phyloP scores from a whole-genome alignment of 371 early-diverging fungal genomes.

The Mortierella sp. region DNA sequence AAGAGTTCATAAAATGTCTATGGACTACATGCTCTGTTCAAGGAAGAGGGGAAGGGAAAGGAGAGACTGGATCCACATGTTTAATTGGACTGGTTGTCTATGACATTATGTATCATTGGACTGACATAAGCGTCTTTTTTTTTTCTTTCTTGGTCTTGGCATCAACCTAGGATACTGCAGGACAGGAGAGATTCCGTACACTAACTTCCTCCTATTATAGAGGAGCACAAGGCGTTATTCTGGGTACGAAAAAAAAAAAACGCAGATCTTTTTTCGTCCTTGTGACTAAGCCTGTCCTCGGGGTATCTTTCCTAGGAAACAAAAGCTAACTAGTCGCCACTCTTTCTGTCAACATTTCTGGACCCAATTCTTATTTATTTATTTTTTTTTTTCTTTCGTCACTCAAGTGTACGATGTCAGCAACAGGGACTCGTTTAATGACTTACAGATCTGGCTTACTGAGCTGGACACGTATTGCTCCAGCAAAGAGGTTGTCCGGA shows the following conservation, averaged over 20 bases:
- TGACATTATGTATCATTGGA: background rate
- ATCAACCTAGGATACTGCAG: slow-evolving; percentile 97
- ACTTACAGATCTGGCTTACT: slow-evolving; percentile 92
- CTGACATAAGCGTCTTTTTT: background rate
- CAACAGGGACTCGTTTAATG: slow-evolving; percentile 91
- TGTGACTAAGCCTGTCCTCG: no score
- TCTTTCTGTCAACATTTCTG: no score
- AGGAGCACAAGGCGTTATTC: slow-evolving; percentile 98
- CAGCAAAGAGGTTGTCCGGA: slow-evolving; percentile 88
- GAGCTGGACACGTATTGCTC: slow-evolving; percentile 95
- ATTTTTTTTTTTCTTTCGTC: background rate
- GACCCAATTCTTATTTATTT: slow-evolving; percentile 5
- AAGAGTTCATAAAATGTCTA: slow-evolving; percentile 18
- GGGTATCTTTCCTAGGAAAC: no score
- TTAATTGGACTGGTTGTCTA: background rate
- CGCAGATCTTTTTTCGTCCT: no score
- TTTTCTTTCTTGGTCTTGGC: slow-evolving; percentile 6
- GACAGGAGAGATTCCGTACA: slow-evolving; percentile 99
- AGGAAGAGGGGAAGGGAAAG: background rate
- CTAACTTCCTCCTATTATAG: slow-evolving; percentile 99
- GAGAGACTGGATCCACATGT: background rate
- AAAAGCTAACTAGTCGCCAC: no score
- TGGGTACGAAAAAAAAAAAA: slow-evolving; percentile 78
- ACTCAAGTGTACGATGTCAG: slow-evolving; percentile 94
- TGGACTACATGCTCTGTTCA: background rate